phyloP scores from a whole-genome alignment of 345 rosid genomes.

The Eucalyptus pauciflora region DNA sequence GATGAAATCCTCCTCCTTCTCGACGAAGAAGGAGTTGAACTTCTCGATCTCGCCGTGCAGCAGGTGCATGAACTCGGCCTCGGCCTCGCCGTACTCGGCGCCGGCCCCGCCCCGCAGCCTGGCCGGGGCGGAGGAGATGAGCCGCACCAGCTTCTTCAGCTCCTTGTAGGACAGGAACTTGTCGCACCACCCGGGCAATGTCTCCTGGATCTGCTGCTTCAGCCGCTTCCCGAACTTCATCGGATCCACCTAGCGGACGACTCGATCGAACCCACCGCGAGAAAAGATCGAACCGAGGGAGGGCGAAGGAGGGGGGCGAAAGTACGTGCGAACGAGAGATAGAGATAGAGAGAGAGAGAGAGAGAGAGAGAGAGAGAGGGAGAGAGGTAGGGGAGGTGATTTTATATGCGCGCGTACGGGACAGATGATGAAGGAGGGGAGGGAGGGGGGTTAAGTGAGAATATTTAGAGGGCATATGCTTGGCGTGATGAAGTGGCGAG shows the following conservation, averaged over 20 bases:
- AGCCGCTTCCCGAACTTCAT: slow-evolving; percentile 93
- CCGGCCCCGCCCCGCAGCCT: not conserved
- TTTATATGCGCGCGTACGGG: not conserved
- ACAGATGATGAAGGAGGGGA: not conserved
- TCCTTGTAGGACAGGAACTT: slow-evolving; percentile 66
- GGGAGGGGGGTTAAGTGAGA: slow-evolving; percentile 3
- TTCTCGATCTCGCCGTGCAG: slow-evolving; percentile 76
- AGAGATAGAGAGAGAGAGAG: not conserved
- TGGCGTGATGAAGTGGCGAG: slow-evolving; percentile 47
- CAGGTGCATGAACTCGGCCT: slow-evolving; percentile 46
- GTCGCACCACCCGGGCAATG: slow-evolving; percentile 76
- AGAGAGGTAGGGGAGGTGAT: not conserved
- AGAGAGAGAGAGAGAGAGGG: not conserved
- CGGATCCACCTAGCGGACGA: not conserved
- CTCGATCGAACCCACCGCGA: no score
- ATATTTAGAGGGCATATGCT: slow-evolving; percentile 55
- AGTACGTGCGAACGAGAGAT: not conserved
- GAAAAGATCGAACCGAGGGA: not conserved
- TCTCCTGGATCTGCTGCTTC: slow-evolving; percentile 65
- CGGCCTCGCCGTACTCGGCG: slow-evolving; percentile 2
- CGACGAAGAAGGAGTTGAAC: slow-evolving; percentile 75
- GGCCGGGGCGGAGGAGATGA: slow-evolving; percentile 25
- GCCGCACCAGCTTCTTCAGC: slow-evolving; percentile 59
- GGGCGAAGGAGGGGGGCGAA: not conserved
- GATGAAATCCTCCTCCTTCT: slow-evolving; percentile 88